Base-by-base conservation (phyloP, 139 green algal genomes). In the Chlamydomonas sphaeroides region DNA sequence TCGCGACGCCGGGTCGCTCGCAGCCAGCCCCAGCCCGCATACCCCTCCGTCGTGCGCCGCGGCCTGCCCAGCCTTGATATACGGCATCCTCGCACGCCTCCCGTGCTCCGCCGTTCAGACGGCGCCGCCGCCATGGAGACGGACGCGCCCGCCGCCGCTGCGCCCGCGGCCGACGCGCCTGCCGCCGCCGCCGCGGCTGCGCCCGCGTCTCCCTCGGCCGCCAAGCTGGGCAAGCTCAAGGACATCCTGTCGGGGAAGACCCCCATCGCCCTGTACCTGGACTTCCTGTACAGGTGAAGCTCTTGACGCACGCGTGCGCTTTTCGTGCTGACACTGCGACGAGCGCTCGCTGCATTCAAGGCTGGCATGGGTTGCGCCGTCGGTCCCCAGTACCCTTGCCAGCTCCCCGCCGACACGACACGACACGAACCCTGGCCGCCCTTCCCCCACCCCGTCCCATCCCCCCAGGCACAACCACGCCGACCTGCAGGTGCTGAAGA, bases 231-330 rank as follows among this genome's bases (percentile, higher is more conserved):
- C 25, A 87, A 84, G 75, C 78, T 98, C 62, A 87, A 89, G 68
- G 90, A 89, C 61, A 95, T 98, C 53, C 78, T 99, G 57, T 94
- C 90, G 0, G 97, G 97, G 56, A 91, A 93, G 36, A 91, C 91
- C 25, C 92, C 97, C 56, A 97, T 99, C 71, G 87, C 91, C 39
- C 91, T 99, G 49, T 90, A 96, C 84, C 92, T 99, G 51, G 94
- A 99, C 88, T 99, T 99, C 89, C 86, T 99, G 79, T 98, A 97
- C 85, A 88, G 86, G 89, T 90, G 67, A n/a, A n/a, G n/a, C n/a
- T n/a, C n/a, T n/a, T n/a, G n/a, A n/a, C n/a, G n/a, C n/a, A n/a
- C n/a, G n/a, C n/a, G n/a, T n/a, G n/a, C n/a, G n/a, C n/a, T n/a
- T n/a, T n/a, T n/a, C n/a, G n/a, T n/a, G n/a, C n/a, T n/a, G n/a